Percentiles rank a stretch among this genome's conserved stretches.
These are phyloP conservation scores for Cryptosporidium meleagridis DNA, from an alignment of 169 alveolate species.

Conservation along the genomic window DNA sequence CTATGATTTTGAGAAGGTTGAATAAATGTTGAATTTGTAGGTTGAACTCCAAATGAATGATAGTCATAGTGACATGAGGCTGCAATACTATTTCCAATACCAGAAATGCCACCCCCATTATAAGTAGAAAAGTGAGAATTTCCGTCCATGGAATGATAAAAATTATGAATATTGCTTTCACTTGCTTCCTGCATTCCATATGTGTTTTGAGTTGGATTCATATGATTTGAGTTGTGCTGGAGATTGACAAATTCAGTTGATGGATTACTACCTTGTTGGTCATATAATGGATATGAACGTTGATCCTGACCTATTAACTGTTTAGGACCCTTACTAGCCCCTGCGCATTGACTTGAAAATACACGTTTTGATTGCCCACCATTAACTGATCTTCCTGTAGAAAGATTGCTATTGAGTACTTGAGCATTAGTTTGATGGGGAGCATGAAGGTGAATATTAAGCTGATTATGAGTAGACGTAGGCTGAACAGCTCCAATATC, in stretches of 20 bases:
- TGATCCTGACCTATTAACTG: constrained; percentile 13
- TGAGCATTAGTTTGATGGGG: constrained; percentile 25
- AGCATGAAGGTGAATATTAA: not conserved
- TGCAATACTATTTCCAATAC: not conserved
- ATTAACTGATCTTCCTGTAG: constrained; percentile 23
- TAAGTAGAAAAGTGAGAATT: constrained; percentile 12
- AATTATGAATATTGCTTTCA: not conserved
- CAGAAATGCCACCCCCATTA: constrained; percentile 4
- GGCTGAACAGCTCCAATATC: constrained; percentile 9
- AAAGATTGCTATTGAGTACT: constrained; percentile 7
- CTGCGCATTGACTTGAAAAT: constrained; percentile 23
- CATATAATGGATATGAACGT: not conserved
- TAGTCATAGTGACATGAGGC: constrained; percentile 10
- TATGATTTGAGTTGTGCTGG: not conserved
- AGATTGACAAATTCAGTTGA: not conserved
- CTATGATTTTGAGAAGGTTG: constrained; percentile 9
- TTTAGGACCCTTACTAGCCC: constrained; percentile 7
- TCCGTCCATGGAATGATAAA: constrained; percentile 6
- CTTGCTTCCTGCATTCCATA: not conserved
- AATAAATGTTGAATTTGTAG: not conserved
- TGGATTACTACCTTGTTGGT: not conserved
- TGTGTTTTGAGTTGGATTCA: not conserved
- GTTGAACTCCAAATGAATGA: constrained; percentile 22
- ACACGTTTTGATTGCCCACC: constrained; percentile 42
- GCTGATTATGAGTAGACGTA: not conserved